Base-by-base conservation (phyloP, 176 grass and related monocot genomes). In the Avena insularis region DNA sequence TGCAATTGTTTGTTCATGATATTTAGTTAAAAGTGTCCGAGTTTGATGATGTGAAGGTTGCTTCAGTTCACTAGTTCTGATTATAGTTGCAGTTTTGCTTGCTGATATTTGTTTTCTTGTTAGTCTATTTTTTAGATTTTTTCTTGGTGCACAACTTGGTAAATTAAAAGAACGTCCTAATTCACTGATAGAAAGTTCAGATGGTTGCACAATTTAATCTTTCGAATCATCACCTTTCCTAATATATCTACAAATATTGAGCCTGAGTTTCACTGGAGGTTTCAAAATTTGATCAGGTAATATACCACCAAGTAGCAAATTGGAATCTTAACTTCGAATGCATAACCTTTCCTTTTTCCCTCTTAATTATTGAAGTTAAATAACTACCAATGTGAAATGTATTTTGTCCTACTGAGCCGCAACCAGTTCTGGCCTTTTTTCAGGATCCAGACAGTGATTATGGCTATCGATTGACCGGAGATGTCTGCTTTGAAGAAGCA, bases 401-500 rank as follows among this genome's bases (percentile, higher is more conserved):
- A 14, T 82, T 9, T 48, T 54, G 16, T 36, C 45, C 47, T 4
- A 9, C 14, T 81, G 71, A 29, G 5, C 40, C 31, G 43, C 77
- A 63, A 78, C 57, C 2, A 64, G 46, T 66, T 70, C 58, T 85
- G 4, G 21, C 38, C 8, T 51, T 55, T n/a, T 90, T 87, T 50
- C 70, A 95, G 96, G 93, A 98, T 84, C 86, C 96, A 79, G 86
- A 50, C 77, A 84, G 74, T 65, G 90, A 98, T 75, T 90, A 90
- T 29, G 96, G 96, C 73, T 98, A 98, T 87, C 89, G 69, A 73
- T 78, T 98, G 31, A 88, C 83, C 16, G 96, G 96, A 59, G 96
- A 98, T 83, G 93, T 98, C 46, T 95, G 92, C 88, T 98, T 90
- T 17, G 92, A 94, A 79, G 96, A 98, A 89, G 96, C 93, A 80